A percentile compares a stretch with the other conserved stretches of the same genome.
Evolutionary conservation across 371 early-diverging fungal genomes (phyloP).

Genomic region (Mucor velutinosus): DNA sequence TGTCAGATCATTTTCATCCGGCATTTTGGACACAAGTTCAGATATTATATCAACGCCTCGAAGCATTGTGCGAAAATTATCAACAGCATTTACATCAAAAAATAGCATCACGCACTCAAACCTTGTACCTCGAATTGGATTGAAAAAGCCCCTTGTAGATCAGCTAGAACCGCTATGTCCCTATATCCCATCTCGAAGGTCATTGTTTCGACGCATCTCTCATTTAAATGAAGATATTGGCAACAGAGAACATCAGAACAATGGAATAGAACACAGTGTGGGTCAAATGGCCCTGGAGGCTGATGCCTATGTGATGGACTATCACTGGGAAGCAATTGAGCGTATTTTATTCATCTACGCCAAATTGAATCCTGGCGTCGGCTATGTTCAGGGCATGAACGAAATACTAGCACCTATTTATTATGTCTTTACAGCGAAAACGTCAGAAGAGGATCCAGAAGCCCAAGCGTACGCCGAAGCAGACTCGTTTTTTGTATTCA

Average conservation of each 20-base stretch:
- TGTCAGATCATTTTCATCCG: constrained; percentile 42
- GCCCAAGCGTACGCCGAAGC: constrained; percentile 82
- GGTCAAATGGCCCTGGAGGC: constrained; percentile 16
- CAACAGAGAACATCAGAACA: constrained; percentile 40
- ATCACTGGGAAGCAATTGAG: constrained; percentile 86
- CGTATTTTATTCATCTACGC: constrained; percentile 84
- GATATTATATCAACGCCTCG: constrained; percentile 40
- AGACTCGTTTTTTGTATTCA: constrained; percentile 84
- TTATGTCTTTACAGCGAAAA: constrained; percentile 66
- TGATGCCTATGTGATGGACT: constrained; percentile 50
- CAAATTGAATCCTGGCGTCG: constrained; percentile 83
- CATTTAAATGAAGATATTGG: constrained; percentile 67
- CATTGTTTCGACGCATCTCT: constrained; percentile 67
- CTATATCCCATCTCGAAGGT: constrained; percentile 60
- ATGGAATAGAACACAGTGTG: constrained; percentile 11
- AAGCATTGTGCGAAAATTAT: constrained; percentile 49
- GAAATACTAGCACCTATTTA: constrained; percentile 86
- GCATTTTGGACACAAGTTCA: constrained; percentile 19
- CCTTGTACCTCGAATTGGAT: constrained; percentile 15
- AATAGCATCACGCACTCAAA: constrained; percentile 1
- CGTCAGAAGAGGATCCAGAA: constrained; percentile 52
- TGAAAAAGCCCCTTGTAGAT: constrained; percentile 8
- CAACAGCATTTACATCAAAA: constrained; percentile 38
- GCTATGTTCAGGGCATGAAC: constrained; percentile 93
- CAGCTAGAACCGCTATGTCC: constrained; percentile 53